Evolutionary conservation across 202 grass and related monocot species (phyloP).

Genomic region (Carex arenaria): DNA sequence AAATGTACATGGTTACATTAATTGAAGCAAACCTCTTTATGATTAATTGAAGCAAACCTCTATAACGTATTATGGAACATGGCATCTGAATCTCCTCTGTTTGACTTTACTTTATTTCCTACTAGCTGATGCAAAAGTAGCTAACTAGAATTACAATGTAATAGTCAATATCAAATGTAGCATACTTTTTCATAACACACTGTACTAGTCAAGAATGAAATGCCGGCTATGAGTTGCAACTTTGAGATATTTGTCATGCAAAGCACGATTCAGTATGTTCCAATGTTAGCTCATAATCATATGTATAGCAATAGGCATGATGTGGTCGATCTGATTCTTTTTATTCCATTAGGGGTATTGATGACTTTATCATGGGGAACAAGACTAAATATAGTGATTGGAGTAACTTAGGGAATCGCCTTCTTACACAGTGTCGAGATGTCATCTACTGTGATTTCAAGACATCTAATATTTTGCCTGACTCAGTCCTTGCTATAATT

Average conservation of each 20-base stretch:
- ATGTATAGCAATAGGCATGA: neutral
- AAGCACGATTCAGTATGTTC: too few relatives aligned
- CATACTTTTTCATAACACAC: neutral
- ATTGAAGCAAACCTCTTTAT: neutral
- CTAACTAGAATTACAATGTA: neutral
- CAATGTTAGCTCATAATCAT: neutral
- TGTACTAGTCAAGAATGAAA: neutral
- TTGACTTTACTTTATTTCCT: neutral
- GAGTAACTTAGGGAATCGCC: constrained; percentile 67
- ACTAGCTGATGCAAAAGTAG: neutral
- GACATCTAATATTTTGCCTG: constrained; percentile 83
- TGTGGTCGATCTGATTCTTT: neutral
- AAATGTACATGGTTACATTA: neutral
- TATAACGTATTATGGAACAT: too few relatives aligned
- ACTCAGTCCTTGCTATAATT: constrained; percentile 33
- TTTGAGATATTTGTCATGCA: neutral
- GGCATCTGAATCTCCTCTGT: too few relatives aligned
- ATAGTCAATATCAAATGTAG: neutral
- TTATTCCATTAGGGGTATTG: constrained; percentile 34
- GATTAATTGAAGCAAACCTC: too few relatives aligned
- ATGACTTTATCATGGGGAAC: too few relatives aligned
- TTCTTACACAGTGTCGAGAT: constrained; percentile 66
- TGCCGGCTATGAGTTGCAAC: neutral
- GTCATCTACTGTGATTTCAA: constrained; percentile 85
- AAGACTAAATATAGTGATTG: constrained; percentile 72